These are phyloP conservation scores for Perkinsela sp. DNA, from an alignment of 208 protist genomes.

Conservation along the genomic window DNA sequence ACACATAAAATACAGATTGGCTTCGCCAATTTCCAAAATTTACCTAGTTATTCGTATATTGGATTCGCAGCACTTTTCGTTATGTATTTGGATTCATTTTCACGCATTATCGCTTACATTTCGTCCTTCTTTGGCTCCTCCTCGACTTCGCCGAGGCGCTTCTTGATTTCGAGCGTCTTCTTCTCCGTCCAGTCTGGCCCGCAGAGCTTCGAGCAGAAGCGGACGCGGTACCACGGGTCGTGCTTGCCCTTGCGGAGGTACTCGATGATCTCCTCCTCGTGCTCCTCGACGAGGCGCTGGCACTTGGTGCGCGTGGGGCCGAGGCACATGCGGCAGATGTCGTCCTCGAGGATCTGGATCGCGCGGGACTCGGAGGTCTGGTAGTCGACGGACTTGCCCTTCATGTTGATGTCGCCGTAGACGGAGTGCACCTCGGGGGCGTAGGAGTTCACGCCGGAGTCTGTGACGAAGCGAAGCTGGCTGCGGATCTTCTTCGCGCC, in stretches of 20 bases:
- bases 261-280: background rate
- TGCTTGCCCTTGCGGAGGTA: background rate
- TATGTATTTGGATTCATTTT: no score
- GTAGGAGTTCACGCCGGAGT: background rate
- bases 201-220: background rate
- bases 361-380: background rate
- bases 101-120: no score
- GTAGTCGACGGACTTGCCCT: background rate
- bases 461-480: background rate
- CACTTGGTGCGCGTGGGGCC: background rate
- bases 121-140: background rate
- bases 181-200: background rate
- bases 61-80: no score
- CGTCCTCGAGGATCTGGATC: background rate
- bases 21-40: no score
- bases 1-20: no score
- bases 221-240: background rate
- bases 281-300: background rate
- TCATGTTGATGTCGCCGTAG: background rate
- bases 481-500: conserved; percentile 1
- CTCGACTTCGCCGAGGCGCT: background rate
- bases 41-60: no score
- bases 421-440: background rate
- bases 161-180: background rate
- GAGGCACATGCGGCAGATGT: background rate